A percentile compares a stretch with the other conserved stretches of the same genome.
Evolutionary conservation across 129 eudicot genomes (phyloP).

Genomic region (Mikania micrantha): DNA sequence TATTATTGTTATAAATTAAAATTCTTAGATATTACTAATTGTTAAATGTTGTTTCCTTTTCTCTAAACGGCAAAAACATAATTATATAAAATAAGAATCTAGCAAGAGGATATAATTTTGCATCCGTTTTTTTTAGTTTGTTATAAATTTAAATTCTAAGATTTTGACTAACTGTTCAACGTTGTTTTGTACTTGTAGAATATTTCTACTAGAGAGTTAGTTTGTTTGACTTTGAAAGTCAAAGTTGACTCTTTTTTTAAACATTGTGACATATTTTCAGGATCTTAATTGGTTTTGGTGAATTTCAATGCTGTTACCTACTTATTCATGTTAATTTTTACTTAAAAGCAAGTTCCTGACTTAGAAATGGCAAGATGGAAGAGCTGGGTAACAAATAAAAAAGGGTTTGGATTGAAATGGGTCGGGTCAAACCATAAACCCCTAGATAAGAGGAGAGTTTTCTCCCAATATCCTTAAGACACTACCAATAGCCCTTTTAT

Average conservation of each 20-base stretch:
- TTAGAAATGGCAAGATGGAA: background rate
- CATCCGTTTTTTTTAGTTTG: background rate
- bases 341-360: background rate
- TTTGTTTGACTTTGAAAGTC: background rate
- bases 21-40: too few relatives aligned
- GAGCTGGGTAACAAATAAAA: background rate
- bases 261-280: background rate
- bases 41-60: too few relatives aligned
- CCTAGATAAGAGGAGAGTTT: too few relatives aligned
- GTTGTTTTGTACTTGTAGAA: background rate
- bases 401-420: background rate
- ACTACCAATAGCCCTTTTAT: too few relatives aligned
- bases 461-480: too few relatives aligned
- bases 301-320: background rate
- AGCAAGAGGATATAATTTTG: background rate
- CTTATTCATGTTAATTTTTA: background rate
- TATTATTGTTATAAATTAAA: too few relatives aligned
- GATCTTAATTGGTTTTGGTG: background rate
- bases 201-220: background rate
- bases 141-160: background rate
- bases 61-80: too few relatives aligned
- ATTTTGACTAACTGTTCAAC: background rate
- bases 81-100: too few relatives aligned
- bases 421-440: background rate
- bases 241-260: background rate